A percentile compares a stretch with the other conserved stretches of the same genome.
These are phyloP conservation scores for Castanea mollissima DNA, from an alignment of 306 rosid genomes.

Conservation along the genomic window DNA sequence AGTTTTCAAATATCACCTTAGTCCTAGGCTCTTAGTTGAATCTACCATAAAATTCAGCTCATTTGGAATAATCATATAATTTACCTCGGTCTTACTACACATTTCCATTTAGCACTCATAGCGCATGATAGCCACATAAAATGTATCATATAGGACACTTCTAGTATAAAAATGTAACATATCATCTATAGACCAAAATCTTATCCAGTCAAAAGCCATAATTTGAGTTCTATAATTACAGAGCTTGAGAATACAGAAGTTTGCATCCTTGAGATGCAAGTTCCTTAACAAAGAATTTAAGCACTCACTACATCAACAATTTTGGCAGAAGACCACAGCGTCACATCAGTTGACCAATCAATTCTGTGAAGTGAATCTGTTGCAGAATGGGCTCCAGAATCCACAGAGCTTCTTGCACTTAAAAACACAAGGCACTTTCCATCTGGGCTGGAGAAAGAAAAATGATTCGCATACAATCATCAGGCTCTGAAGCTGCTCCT, in stretches of 20 bases:
- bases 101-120: neutral
- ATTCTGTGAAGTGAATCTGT: constrained; percentile 88
- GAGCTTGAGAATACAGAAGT: neutral
- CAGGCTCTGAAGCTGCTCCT: constrained; percentile 6
- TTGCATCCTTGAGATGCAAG: neutral
- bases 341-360: constrained; percentile 65
- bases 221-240: neutral
- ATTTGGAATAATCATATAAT: neutral
- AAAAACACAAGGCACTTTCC: constrained; percentile 73
- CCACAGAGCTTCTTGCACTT: constrained; percentile 71
- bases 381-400: constrained; percentile 77
- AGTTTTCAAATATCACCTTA: neutral
- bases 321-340: constrained; percentile 34
- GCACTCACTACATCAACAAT: constrained; percentile 63
- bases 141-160: neutral
- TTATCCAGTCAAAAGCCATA: neutral
- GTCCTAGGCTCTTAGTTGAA: neutral
- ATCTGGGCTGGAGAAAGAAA: constrained; percentile 60
- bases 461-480: constrained; percentile 13
- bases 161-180: neutral
- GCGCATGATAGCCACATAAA: constrained; percentile 1
- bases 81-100: neutral
- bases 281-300: neutral
- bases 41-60: neutral
- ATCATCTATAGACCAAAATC: neutral